Base-by-base conservation (phyloP, 2,329 filamentous ascomycete genomes). In the Phyllosticta citribraziliensis region DNA sequence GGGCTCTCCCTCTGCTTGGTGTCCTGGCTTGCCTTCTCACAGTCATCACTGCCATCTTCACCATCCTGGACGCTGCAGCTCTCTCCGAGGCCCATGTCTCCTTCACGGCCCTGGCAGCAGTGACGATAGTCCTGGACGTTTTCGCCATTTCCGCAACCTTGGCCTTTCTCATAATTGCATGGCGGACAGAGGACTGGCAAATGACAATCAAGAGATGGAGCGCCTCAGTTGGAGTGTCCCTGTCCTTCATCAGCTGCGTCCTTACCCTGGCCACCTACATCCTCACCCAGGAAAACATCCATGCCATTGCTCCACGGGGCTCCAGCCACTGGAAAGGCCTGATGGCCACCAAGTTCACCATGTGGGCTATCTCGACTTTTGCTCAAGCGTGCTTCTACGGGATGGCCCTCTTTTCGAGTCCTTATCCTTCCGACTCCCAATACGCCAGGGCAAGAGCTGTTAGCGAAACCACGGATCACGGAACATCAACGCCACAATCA, bases 31-130 rank as follows among this genome's bases (percentile, higher is more conserved):
- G 70, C 63, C 69, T 71, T 51, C 67, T 70, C 62, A 75, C 70
- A 54, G 66, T 71, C 56, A 68, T 68, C n/a, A 68, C 72, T 40
- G 65, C 72, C n/a, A 65, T 72, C 30, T 64, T 75, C 50, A 66
- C 70, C 12, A 68, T 75, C n/a, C 63, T 76, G 20, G 70, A 75
- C 52, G 68, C 73, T 3, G 64, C 66, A 9, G 70, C 72, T n/a
- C 63, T 74, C 52, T 70, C 67, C 20, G 59, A 58, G 30, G 63
- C 68, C 35, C 61, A 67, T 6, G 59, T 64, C 25, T 67, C 68
- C 17, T 65, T 72, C 12, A 64, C 65, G 57, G 65, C 65, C 30
- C 63, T 73, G 57, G 67, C 70, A 14, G 40, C 40, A 47, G 40
- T 47, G 8, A 47, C 40, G 6, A 47, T 47, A n/a, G 40, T 47